Evolutionary conservation across 2,329 filamentous ascomycete species (phyloP), one percentile per base, ranked within the genome.

Genomic region (Fusarium coicis): DNA sequence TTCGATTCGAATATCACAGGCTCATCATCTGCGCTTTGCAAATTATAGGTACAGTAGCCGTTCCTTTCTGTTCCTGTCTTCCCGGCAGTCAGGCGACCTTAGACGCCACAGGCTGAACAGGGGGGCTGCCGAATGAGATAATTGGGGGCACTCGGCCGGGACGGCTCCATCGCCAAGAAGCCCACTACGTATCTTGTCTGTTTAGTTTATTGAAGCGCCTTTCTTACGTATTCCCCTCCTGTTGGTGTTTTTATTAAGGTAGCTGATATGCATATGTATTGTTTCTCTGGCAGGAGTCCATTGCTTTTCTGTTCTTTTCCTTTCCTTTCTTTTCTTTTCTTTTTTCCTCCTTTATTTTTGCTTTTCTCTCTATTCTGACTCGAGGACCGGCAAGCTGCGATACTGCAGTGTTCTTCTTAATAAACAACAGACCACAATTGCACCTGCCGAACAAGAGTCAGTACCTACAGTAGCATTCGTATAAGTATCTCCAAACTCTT

Each of bases 11-110:
- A 34, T 23, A n/a, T 34, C 47, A 23, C 28, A 23, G 47, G 21
- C 47, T 50, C 47, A 50, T 34, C 28, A 32, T 50, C 46, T 49
- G 28, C 21, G n/a, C 46, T 32, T 37, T 47, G 54, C 50, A 56
- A 39, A 52, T 55, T 56, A 39, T 36, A 26, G 26, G 26, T 26
- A 26, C 26, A 26, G 26, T 26, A 50, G 16, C 34, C 44, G n/a
- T 26, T 21, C 56, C 26, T 40, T 59, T 54, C 30, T 40, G 42
- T 64, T 47, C 42, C 61, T 57, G 40, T 43, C 40, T 42, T 66
- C 62, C 63, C 73, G 63, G 70, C 56, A 75, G 63, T 73, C 74
- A 76, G 60, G 53, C 46, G 56, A 68, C 58, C 72, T 69, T 70
- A 69, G 55, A 70, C 61, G 69, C 63, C 72, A 56, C 53, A 46